A percentile compares a stretch with the other conserved stretches of the same genome.
Evolutionary conservation across 2,329 filamentous ascomycete species (phyloP).

Genomic region (Fusarium falciforme): DNA sequence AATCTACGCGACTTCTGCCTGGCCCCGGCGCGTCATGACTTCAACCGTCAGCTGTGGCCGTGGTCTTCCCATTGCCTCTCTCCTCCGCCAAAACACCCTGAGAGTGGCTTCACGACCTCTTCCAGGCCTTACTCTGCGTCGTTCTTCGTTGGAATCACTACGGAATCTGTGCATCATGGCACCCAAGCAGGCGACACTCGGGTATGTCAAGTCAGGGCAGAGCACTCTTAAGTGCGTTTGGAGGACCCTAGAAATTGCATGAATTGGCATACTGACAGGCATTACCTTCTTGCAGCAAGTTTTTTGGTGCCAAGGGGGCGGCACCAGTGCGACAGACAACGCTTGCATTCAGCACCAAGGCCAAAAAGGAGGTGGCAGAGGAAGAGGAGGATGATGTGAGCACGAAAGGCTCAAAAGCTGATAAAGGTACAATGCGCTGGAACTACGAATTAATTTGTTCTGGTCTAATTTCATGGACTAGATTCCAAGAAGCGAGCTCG

Average conservation of each 20-base stretch:
- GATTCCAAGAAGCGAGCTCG: conserved; percentile 62
- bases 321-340: conserved; percentile 79
- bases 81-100: conserved; percentile 22
- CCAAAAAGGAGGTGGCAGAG: conserved; percentile 51
- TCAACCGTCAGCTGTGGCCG: conserved; percentile 35
- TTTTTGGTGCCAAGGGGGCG: conserved; percentile 74
- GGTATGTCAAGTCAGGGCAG: conserved; percentile 85
- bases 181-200: conserved; percentile 83
- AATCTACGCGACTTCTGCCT: conserved; percentile 56
- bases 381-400: conserved; percentile 44
- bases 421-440: conserved; percentile 48
- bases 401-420: conserved; percentile 52
- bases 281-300: conserved; percentile 71
- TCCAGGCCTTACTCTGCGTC: conserved; percentile 9
- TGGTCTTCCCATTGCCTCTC: conserved; percentile 31
- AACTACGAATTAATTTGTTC: conserved; percentile 3
- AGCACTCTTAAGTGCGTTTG: conserved; percentile 76
- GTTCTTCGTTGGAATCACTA: conserved; percentile 6
- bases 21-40: conserved; percentile 50
- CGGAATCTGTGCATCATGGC: conserved; percentile 52
- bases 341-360: conserved; percentile 77
- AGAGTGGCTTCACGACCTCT: conserved; percentile 14
- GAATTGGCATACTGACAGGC: conserved; percentile 10
- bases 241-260: conserved; percentile 10
- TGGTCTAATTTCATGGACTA: conserved; percentile 28